Conservation (phyloP, 257 asterid species). For the Primulina eburnea region DNA sequence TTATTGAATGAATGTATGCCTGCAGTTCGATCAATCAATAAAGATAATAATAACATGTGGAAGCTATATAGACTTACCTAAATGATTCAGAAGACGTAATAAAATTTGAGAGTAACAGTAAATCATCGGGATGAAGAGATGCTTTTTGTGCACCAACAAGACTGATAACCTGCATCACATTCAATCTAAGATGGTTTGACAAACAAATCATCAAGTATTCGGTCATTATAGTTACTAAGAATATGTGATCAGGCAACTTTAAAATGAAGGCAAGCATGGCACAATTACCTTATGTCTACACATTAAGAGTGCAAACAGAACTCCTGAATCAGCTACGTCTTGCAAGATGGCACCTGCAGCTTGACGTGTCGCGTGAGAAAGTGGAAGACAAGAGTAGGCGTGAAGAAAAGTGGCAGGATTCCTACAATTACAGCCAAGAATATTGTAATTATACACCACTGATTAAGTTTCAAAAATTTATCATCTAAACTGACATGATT, state of each 20-base stretch:
- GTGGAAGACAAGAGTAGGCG: conserved; percentile 94
- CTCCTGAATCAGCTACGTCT: conserved; percentile 90
- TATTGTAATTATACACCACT: conserved; percentile 14
- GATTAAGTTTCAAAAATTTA: conserved; percentile 9
- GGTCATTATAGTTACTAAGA: neutral
- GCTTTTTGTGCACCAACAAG: conserved; percentile 94
- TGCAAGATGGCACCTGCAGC: conserved; percentile 92
- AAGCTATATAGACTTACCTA: conserved; percentile 44
- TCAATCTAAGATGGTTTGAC: conserved; percentile 21
- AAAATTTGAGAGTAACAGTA: conserved; percentile 84
- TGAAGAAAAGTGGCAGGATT: conserved; percentile 95
- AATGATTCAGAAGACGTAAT: conserved; percentile 93
- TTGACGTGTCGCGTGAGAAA: conserved; percentile 85
- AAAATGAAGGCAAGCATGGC: conserved; percentile 16
- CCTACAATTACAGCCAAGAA: conserved; percentile 45
- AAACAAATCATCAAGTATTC: conserved; percentile 12
- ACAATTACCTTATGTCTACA: conserved; percentile 83
- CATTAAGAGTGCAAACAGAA: conserved; percentile 86
- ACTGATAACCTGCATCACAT: conserved; percentile 81
- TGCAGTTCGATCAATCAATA: conserved; percentile 16
- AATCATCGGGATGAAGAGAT: conserved; percentile 93
- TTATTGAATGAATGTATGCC: neutral
- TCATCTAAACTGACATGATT: conserved; percentile 1
- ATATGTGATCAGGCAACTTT: conserved; percentile 15
- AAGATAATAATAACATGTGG: conserved; percentile 5